Conservation (phyloP, 768 basidiomycete species). For the Mycena albidolilacea region DNA sequence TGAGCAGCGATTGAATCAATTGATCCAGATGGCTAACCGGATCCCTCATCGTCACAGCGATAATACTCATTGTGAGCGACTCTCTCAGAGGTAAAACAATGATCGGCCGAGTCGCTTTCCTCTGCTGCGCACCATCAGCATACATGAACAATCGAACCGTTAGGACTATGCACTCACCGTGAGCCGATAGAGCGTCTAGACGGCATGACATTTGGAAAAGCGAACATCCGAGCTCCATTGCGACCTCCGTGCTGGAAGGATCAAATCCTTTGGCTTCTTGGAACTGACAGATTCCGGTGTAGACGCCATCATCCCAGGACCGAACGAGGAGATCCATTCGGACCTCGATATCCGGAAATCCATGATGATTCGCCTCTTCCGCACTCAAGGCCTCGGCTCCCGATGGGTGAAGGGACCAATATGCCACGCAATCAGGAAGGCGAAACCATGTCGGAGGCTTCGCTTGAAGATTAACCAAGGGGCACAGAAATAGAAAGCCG, state of each 20-base stretch:
- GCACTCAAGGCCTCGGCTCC: conserved; percentile 8
- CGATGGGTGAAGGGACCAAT: conserved; percentile 23
- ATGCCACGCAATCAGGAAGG: conserved; percentile 1
- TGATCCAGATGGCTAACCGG: neutral
- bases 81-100: neutral
- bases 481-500: conserved; percentile 21
- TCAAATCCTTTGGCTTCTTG: neutral
- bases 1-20: no score
- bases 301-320: neutral
- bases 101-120: no score
- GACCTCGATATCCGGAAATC: conserved; percentile 3
- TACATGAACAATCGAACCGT: no score
- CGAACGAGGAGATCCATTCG: neutral
- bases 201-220: no score
- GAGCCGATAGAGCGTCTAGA: no score
- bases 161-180: no score
- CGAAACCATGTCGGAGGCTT: neutral
- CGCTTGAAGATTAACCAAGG: neutral
- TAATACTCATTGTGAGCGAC: no score
- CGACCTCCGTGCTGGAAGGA: no score
- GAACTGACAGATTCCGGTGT: conserved; percentile 12
- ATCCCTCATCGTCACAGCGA: neutral
- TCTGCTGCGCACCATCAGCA: no score
- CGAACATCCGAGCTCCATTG: no score
- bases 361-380: neutral